Percentiles rank a stretch among this genome's conserved stretches.
phyloP scores from a whole-genome alignment of 1,284 basidiomycete genomes.

The Hemileia vastatrix region DNA sequence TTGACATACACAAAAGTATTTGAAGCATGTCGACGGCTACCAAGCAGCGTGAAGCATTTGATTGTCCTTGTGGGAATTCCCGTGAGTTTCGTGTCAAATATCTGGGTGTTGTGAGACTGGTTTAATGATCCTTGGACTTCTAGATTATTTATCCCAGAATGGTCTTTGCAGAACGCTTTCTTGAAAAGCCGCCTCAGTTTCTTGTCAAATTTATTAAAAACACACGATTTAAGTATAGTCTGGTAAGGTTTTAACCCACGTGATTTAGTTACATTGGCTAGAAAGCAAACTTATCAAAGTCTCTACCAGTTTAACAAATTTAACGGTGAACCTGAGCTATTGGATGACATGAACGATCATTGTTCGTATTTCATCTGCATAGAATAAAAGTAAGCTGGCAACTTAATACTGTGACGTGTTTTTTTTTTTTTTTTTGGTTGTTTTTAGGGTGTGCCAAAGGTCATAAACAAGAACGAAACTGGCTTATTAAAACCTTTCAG shows the following conservation, averaged over 20 bases:
- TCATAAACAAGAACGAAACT: slow-evolving; percentile 50
- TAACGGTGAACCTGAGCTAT: slow-evolving; percentile 20
- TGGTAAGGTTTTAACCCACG: too few relatives aligned
- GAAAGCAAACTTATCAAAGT: too few relatives aligned
- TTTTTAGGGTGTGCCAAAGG: slow-evolving; percentile 49
- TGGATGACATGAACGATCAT: slow-evolving; percentile 24
- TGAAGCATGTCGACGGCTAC: slow-evolving; percentile 36
- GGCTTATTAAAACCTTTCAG: slow-evolving; percentile 17
- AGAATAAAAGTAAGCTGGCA: not conserved
- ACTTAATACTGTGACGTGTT: not conserved
- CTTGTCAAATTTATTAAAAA: too few relatives aligned
- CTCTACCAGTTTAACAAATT: slow-evolving; percentile 20
- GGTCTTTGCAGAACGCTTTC: slow-evolving; percentile 59
- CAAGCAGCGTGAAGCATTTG: slow-evolving; percentile 37
- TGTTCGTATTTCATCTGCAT: slow-evolving; percentile 6
- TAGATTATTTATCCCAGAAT: slow-evolving; percentile 82
- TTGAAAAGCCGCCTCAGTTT: slow-evolving; percentile 6
- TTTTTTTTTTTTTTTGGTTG: not conserved
- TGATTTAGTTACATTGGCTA: too few relatives aligned
- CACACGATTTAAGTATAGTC: too few relatives aligned
- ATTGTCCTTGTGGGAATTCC: slow-evolving; percentile 43
- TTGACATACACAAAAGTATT: slow-evolving; percentile 65
- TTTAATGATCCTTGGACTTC: too few relatives aligned
- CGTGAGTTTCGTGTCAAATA: slow-evolving; percentile 35
- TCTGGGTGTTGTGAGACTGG: too few relatives aligned